A percentile compares a stretch with the other conserved stretches of the same genome.
Conservation (phyloP, 768 basidiomycete genomes). For the Pisolithus sp. region DNA sequence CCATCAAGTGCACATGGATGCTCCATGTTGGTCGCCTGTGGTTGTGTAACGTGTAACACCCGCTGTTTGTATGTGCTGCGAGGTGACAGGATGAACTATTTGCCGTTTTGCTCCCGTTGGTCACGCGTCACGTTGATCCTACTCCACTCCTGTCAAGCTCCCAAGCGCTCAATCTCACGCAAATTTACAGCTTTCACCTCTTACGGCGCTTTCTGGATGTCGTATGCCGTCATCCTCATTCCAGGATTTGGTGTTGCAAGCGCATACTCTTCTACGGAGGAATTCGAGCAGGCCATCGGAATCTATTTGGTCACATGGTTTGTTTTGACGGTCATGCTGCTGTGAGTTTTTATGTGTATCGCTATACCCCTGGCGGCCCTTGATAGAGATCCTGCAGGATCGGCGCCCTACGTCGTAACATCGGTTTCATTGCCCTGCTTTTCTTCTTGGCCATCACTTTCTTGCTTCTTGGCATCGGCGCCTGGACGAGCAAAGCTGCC, state of each 20-base stretch:
- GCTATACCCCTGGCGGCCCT: background rate
- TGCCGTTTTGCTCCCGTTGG: background rate
- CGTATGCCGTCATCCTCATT: conserved; percentile 66
- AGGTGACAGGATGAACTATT: background rate
- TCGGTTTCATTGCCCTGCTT: conserved; percentile 45
- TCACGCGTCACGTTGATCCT: background rate
- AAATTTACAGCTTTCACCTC: conserved; percentile 58
- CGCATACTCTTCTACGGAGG: conserved; percentile 38
- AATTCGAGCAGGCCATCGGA: conserved; percentile 56
- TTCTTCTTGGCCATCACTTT: conserved; percentile 50
- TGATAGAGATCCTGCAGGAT: conserved; percentile 27
- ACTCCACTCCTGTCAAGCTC: background rate
- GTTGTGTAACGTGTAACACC: too few species aligned
- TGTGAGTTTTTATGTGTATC: conserved; percentile 38
- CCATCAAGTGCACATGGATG: background rate
- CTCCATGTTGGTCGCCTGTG: background rate
- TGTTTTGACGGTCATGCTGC: conserved; percentile 60
- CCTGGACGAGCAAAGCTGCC: conserved; percentile 21
- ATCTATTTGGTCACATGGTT: conserved; percentile 74
- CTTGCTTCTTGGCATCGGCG: conserved; percentile 37
- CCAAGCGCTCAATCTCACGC: background rate
- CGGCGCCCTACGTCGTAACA: conserved; percentile 44
- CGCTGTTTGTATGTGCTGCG: too few species aligned
- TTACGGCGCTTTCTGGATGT: conserved; percentile 88
- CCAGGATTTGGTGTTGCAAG: conserved; percentile 58